Evolutionary conservation across 805 yeast species (phyloP), one percentile per base, ranked within the genome.

Genomic region (Monosporozyma aerobia): DNA sequence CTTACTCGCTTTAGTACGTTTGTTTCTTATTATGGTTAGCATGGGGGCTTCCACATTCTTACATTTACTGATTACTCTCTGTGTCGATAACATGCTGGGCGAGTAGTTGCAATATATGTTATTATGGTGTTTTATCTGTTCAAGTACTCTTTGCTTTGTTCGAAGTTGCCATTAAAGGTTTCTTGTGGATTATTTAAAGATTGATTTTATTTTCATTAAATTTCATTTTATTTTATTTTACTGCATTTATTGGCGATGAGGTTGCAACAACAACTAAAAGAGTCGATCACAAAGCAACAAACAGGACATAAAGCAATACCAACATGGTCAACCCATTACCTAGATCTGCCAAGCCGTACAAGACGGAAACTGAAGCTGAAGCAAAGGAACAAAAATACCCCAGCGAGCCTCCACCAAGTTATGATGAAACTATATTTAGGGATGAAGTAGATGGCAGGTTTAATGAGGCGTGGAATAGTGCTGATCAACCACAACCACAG

Each of bases 351-450:
- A 35, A 13, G 16, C 44, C 13, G 19, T 13, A 5, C 23, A 39
- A 7, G 19, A 16, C 43, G 22, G 22, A 37, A 37, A 14, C 14
- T 16, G 22, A 37, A 6, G 41, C 13, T 7, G 22, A 37, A 27
- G 19, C 8, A 10, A 25, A 30, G 11, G 29, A 33, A 11, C 32
- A 45, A 29, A 19, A 27, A 16, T 43, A 29, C n/a, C 64, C 62
- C 7, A 54, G 27, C 25, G 59, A 55, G 9, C 68, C 68, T 7
- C 68, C 68, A 37, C 54, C 64, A 22, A 33, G 32, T 10, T 63
- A 63, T 51, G 64, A 58, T 40, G 67, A 63, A 37, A 56, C 63
- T 3, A 51, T 60, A 52, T 52, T 53, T 46, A 48, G 50, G 39
- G 58, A 57, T 23, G 51, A 51, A 11, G 40, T 33, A 14, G n/a